A percentile compares a stretch with the other conserved stretches of the same genome.
These are phyloP conservation scores for Aspergillus melleus DNA, from an alignment of 2,329 filamentous ascomycete genomes.

Conservation along the genomic window DNA sequence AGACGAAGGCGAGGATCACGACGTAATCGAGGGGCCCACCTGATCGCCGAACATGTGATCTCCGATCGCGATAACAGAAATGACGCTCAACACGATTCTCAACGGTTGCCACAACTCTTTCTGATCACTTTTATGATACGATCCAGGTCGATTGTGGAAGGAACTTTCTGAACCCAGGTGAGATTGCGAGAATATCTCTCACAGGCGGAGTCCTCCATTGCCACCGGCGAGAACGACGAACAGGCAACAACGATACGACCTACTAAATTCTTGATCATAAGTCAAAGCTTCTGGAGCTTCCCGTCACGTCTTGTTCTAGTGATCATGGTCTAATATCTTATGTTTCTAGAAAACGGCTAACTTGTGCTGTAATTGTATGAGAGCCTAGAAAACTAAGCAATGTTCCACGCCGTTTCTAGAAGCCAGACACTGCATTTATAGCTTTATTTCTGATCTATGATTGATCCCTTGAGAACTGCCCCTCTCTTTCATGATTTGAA, in stretches of 20 bases:
- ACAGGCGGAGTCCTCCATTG: conserved; percentile 1
- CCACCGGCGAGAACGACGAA: conserved; percentile 10
- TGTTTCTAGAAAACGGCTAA: not conserved
- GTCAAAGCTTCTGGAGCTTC: no score
- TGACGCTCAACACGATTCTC: not conserved
- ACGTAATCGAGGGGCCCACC: conserved; percentile 16
- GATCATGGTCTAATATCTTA: no score
- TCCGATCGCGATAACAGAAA: not conserved
- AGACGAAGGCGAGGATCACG: conserved; percentile 9
- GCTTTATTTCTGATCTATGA: no score
- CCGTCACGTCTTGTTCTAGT: not conserved
- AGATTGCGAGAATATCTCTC: not conserved
- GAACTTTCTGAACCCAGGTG: not conserved
- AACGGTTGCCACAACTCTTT: not conserved
- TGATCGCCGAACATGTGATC: conserved; percentile 14
- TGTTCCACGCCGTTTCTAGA: not conserved
- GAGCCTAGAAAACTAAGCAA: no score
- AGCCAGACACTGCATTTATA: not conserved
- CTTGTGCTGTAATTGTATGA: not conserved
- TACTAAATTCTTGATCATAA: not conserved
- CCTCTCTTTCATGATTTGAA: not conserved
- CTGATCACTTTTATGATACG: not conserved
- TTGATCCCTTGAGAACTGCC: not conserved
- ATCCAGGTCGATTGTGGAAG: not conserved
- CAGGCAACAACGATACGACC: conserved; percentile 18